Evolutionary conservation across 2,329 filamentous ascomycete genomes (phyloP).

Genomic region (Xylaria polymorpha): DNA sequence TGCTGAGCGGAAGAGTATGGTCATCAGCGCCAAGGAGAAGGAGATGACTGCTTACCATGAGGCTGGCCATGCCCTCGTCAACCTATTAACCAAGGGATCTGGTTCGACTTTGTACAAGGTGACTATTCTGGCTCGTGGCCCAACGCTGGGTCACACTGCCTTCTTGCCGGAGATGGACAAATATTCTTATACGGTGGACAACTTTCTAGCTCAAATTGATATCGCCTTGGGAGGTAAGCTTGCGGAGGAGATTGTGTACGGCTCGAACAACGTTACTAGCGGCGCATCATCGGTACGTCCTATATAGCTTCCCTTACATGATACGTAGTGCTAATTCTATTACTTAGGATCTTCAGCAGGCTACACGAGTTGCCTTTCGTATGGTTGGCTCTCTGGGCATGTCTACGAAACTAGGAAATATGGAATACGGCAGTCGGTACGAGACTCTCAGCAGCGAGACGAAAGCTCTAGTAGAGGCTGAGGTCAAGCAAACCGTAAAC

Average conservation of each 20-base stretch:
- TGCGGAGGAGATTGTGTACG: constrained; percentile 91
- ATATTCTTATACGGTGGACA: constrained; percentile 85
- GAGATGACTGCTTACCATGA: constrained; percentile 96
- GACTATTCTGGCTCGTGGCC: constrained; percentile 92
- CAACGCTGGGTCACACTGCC: constrained; percentile 86
- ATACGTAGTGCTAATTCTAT: constrained; percentile 45
- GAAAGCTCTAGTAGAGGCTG: constrained; percentile 84
- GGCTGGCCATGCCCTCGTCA: constrained; percentile 92
- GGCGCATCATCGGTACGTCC: constrained; percentile 80
- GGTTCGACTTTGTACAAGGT: constrained; percentile 92
- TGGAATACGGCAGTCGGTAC: constrained; percentile 87
- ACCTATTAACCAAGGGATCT: constrained; percentile 79
- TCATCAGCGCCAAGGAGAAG: constrained; percentile 94
- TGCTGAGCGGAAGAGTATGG: constrained; percentile 87
- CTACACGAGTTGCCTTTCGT: constrained; percentile 83
- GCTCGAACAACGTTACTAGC: constrained; percentile 89
- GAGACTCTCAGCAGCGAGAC: constrained; percentile 85
- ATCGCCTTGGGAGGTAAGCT: constrained; percentile 87
- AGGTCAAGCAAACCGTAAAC: constrained; percentile 86
- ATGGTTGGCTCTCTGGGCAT: constrained; percentile 94
- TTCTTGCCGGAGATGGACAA: constrained; percentile 92
- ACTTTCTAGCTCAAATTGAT: constrained; percentile 84
- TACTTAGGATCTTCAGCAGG: constrained; percentile 79
- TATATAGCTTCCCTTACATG: neutral
- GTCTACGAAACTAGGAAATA: constrained; percentile 86